phyloP scores from a whole-genome alignment of 2,329 filamentous ascomycete genomes.

The Colletotrichum tabaci region DNA sequence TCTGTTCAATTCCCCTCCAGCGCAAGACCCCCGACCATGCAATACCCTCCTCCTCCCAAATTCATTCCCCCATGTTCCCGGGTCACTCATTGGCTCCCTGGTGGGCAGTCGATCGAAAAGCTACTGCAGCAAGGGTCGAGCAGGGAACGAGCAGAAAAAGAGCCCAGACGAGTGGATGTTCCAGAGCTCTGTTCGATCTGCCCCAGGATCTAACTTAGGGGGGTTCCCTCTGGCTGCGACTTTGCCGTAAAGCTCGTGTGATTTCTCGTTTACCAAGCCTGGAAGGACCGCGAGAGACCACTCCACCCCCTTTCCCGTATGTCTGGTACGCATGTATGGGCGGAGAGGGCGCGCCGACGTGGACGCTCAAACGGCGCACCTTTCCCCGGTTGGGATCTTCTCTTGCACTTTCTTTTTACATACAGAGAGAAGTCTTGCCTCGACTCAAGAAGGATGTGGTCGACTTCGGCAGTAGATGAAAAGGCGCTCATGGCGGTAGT shows the following conservation, averaged over 20 bases:
- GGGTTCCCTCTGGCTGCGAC: slow-evolving; percentile 27
- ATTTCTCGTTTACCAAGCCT: slow-evolving; percentile 6
- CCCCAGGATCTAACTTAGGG: slow-evolving; percentile 37
- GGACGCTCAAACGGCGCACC: slow-evolving; percentile 31
- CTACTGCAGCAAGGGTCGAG: slow-evolving; percentile 37
- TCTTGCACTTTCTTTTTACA: slow-evolving; percentile 9
- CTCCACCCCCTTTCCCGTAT: not conserved
- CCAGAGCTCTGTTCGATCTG: slow-evolving; percentile 42
- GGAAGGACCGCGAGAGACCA: not conserved
- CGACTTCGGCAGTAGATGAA: slow-evolving; percentile 18
- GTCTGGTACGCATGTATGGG: slow-evolving; percentile 22
- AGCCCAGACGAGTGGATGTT: slow-evolving; percentile 39
- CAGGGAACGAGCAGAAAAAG: slow-evolving; percentile 33
- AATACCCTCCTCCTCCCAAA: not conserved
- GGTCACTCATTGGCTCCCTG: slow-evolving; percentile 31
- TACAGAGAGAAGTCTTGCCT: not conserved
- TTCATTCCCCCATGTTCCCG: slow-evolving; percentile 10
- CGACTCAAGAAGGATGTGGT: not conserved
- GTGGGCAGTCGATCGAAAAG: slow-evolving; percentile 35
- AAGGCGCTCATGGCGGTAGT: slow-evolving; percentile 17
- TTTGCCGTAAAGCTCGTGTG: slow-evolving; percentile 12
- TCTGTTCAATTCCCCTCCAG: not conserved
- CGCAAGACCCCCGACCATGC: slow-evolving; percentile 6
- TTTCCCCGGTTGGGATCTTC: not conserved
- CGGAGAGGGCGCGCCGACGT: slow-evolving; percentile 6